Conservation (phyloP, 305 asterid species). For the Rubia peregrina region DNA sequence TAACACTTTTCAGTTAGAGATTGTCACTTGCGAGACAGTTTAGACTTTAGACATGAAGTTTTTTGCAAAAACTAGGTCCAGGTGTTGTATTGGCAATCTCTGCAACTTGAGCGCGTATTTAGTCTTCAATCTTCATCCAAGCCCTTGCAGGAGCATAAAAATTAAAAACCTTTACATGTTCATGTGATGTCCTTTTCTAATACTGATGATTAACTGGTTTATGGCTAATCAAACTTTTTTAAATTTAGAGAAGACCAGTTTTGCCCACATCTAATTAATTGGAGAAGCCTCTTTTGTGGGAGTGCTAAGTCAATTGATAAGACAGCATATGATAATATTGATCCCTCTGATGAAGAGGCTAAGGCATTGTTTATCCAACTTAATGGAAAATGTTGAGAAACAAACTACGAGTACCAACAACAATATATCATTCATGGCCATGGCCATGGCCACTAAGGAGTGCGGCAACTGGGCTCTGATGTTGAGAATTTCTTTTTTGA, state of each 20-base stretch:
- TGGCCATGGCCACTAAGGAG: background rate
- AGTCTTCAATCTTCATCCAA: background rate
- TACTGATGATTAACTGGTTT: background rate
- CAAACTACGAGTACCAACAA: slow-evolving; percentile 5
- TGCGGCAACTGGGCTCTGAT: slow-evolving; percentile 6
- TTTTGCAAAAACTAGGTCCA: too few relatives aligned
- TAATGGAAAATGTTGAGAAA: slow-evolving; percentile 4
- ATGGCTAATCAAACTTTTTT: background rate
- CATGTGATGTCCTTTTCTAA: background rate
- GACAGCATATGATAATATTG: slow-evolving; percentile 17
- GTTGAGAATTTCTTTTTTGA: background rate
- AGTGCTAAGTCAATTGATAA: slow-evolving; percentile 18
- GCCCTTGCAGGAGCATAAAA: background rate
- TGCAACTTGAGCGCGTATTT: too few relatives aligned
- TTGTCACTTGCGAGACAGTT: too few relatives aligned
- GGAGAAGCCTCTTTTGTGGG: slow-evolving; percentile 12
- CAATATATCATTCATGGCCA: background rate
- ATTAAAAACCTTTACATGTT: background rate
- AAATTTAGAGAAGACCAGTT: slow-evolving; percentile 2
- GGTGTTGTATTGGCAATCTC: too few relatives aligned
- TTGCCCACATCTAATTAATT: slow-evolving; percentile 7
- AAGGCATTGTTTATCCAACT: background rate
- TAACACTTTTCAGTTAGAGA: too few relatives aligned
- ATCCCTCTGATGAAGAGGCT: slow-evolving; percentile 7
- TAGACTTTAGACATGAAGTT: too few relatives aligned